Evolutionary conservation across 1,139 yeast species (phyloP).

Genomic region (Magnusiomyces suaveolens): DNA sequence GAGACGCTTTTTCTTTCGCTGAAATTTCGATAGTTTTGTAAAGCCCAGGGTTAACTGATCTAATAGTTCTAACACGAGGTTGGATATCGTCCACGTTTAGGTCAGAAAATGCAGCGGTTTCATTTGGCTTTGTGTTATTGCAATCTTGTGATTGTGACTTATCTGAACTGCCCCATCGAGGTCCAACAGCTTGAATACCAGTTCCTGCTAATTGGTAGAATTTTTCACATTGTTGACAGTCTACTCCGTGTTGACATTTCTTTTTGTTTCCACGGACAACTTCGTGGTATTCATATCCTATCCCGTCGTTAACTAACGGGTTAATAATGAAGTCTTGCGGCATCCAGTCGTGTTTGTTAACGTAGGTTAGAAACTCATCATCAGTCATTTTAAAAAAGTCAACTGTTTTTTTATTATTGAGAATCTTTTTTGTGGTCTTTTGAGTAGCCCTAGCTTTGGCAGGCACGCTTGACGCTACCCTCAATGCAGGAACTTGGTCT

Average conservation of each 20-base stretch:
- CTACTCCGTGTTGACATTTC: background rate
- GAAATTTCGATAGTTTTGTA: background rate
- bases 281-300: background rate
- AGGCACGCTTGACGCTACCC: too few relatives aligned
- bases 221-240: background rate
- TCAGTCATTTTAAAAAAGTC: background rate
- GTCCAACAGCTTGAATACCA: background rate
- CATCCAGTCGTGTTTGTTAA: background rate
- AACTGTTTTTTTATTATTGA: background rate
- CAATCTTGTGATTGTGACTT: background rate
- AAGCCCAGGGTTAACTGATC: background rate
- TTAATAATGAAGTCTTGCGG: constrained; percentile 1
- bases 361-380: background rate
- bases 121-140: background rate
- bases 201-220: constrained; percentile 3
- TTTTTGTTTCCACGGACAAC: background rate
- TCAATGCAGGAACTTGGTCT: background rate
- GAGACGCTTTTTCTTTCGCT: background rate
- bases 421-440: background rate
- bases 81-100: background rate
- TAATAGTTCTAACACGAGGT: background rate
- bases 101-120: background rate
- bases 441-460: background rate
- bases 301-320: background rate
- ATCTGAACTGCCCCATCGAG: background rate